These are phyloP conservation scores for Amanita inopinata DNA, from an alignment of 768 basidiomycete genomes.

Conservation along the genomic window DNA sequence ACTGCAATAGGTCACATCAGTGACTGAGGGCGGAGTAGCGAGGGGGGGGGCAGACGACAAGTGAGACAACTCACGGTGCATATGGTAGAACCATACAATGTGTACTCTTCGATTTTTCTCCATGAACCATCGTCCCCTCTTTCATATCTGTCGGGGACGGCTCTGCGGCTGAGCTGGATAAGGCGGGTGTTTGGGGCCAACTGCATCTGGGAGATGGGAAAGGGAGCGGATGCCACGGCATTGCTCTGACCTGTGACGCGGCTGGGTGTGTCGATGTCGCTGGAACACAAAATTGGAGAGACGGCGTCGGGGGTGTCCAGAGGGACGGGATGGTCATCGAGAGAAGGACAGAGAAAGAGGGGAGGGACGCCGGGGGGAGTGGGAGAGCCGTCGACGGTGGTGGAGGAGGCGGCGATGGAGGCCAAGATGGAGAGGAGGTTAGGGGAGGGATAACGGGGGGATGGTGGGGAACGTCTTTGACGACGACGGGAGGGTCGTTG, in stretches of 20 bases:
- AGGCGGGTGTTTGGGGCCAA: not conserved
- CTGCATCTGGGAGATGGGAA: not conserved
- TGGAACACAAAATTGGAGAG: too few relatives aligned
- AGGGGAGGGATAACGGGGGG: slow-evolving; percentile 30
- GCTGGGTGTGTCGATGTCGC: slow-evolving; percentile 11
- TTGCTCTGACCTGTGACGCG: slow-evolving; percentile 10
- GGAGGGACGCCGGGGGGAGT: slow-evolving; percentile 45
- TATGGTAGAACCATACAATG: slow-evolving; percentile 63
- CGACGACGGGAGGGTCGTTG: too few relatives aligned
- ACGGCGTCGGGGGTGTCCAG: not conserved
- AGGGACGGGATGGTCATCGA: slow-evolving; percentile 8
- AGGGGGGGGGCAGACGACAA: slow-evolving; percentile 3
- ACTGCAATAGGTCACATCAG: slow-evolving; percentile 9
- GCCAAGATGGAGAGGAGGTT: slow-evolving; percentile 48
- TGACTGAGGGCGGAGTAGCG: slow-evolving; percentile 1
- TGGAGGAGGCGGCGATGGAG: slow-evolving; percentile 39
- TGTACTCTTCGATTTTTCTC: slow-evolving; percentile 45
- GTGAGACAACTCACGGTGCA: slow-evolving; percentile 35
- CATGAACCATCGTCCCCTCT: slow-evolving; percentile 46
- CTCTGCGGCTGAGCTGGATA: slow-evolving; percentile 1
- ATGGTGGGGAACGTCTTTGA: slow-evolving; percentile 14
- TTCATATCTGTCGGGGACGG: slow-evolving; percentile 47
- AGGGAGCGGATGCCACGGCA: not conserved
- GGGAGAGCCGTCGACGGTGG: slow-evolving; percentile 27
- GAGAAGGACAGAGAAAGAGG: slow-evolving; percentile 36